Evolutionary conservation across 805 yeast genomes (phyloP), one percentile per base, ranked within the genome.

Genomic region (Wickerhamiella galacta): DNA sequence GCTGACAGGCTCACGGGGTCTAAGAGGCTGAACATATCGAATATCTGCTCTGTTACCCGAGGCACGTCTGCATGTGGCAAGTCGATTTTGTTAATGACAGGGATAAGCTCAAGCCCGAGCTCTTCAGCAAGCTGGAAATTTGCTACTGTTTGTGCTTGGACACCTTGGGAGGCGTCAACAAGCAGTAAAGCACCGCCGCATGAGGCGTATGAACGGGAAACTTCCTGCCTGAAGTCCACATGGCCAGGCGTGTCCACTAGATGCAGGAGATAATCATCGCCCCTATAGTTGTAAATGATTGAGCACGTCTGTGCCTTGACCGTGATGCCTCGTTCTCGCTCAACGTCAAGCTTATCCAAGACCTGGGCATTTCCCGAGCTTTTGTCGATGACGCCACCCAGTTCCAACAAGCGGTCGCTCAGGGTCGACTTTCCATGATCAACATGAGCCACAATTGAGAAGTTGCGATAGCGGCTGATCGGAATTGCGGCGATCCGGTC

Each of bases 71-170:
- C 95, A 22, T 73, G 78, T 39, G 77, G 90, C 34, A 87, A 58
- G 56, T 87, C 98, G 30, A 87, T 77, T 49, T 87, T 87, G 58
- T 87, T 87, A 32, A 87, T 79, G 12, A 87, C 81, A 0, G 98
- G 96, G 1, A 87, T 64, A 41, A 87, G 59, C 43, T 73, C 72
- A 40, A 90, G 64, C 7, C 75, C 79, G 72, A 82, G 67, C 36
- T 87, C 75, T 49, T 78, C 77, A 0, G 96, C 98, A 35, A 87
- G 61, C 48, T 76, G 81, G 56, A 80, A 87, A 53, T 90, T 87
- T 16, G 98, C 95, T n/a, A 87, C 95, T 0, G 98, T 90, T 53
- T 87, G 98, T 0, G 96, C 96, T 53, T 83, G 95, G 3, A 87
- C 83, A 32, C 96, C 96, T 49, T 90, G 95, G 2, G 87, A 67